Evolutionary conservation across 768 basidiomycete species (phyloP).

Genomic region (Suillus hirtellus): DNA sequence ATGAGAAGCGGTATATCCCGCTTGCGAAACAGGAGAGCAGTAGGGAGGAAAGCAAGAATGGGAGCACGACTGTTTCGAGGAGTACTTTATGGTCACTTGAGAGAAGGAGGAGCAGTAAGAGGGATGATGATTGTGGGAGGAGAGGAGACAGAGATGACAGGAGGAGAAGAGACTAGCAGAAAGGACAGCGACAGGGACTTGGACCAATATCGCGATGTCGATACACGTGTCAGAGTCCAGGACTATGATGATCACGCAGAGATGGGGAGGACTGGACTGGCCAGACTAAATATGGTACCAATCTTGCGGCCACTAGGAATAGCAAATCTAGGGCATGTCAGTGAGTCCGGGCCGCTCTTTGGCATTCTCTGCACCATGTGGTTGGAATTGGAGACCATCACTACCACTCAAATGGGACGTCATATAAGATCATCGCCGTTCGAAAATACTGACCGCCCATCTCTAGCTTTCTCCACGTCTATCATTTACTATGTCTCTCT

Average conservation of each 20-base stretch:
- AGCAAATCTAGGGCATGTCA: too few relatives aligned
- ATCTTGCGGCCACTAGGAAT: too few relatives aligned
- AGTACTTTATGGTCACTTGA: slow-evolving; percentile 52
- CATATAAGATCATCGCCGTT: neutral
- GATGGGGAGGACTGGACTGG: too few relatives aligned
- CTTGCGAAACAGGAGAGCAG: slow-evolving; percentile 69
- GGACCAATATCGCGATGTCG: too few relatives aligned
- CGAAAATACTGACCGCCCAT: neutral
- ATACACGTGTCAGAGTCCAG: too few relatives aligned
- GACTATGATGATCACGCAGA: too few relatives aligned
- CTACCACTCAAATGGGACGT: too few relatives aligned
- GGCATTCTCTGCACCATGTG: too few relatives aligned
- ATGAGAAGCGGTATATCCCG: slow-evolving; percentile 82
- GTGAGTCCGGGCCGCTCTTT: too few relatives aligned
- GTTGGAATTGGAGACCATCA: too few relatives aligned
- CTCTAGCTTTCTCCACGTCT: slow-evolving; percentile 4
- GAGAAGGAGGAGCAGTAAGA: slow-evolving; percentile 18
- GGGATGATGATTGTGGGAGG: slow-evolving; percentile 21
- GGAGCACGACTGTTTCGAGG: slow-evolving; percentile 45
- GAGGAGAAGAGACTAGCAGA: slow-evolving; percentile 28
- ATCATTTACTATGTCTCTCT: slow-evolving; percentile 50
- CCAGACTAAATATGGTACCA: too few relatives aligned
- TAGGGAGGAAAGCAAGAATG: slow-evolving; percentile 35
- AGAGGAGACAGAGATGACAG: slow-evolving; percentile 26
- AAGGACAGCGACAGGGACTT: slow-evolving; percentile 25